Percentiles rank a stretch among this genome's conserved stretches.
Conservation (phyloP, 768 basidiomycete species). For the Chalciporus pseudorubinellus region DNA sequence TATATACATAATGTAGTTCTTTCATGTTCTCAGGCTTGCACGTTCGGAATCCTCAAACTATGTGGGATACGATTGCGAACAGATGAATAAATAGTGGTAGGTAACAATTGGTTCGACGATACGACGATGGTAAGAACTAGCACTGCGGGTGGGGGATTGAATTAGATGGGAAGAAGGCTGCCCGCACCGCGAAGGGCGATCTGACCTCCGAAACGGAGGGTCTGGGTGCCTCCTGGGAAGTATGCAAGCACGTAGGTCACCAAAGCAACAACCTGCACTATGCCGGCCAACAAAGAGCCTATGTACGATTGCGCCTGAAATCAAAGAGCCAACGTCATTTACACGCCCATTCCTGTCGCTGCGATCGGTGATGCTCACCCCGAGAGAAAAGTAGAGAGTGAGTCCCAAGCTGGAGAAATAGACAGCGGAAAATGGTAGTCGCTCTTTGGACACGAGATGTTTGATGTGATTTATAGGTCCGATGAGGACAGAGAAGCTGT, state of each 20-base stretch:
- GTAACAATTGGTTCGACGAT: background rate
- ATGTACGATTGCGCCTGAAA: slow-evolving; percentile 77
- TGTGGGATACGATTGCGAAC: slow-evolving; percentile 2
- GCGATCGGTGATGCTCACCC: slow-evolving; percentile 50
- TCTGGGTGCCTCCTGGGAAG: slow-evolving; percentile 88
- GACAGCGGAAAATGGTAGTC: slow-evolving; percentile 78
- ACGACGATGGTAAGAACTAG: background rate
- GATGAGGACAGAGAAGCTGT: slow-evolving; percentile 77
- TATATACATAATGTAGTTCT: background rate
- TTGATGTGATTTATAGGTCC: slow-evolving; percentile 92
- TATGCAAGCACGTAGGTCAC: slow-evolving; percentile 90
- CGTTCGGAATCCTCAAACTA: background rate
- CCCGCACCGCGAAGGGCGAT: slow-evolving; percentile 83
- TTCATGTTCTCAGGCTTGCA: background rate
- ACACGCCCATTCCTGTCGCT: background rate
- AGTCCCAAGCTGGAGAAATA: slow-evolving; percentile 83
- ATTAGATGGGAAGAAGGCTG: slow-evolving; percentile 74
- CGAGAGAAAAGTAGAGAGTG: slow-evolving; percentile 90
- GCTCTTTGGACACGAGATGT: slow-evolving; percentile 79
- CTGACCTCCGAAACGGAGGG: slow-evolving; percentile 75
- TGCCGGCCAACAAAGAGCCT: slow-evolving; percentile 79
- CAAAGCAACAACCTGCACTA: slow-evolving; percentile 83
- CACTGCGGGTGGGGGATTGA: background rate
- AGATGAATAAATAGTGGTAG: slow-evolving; percentile 3
- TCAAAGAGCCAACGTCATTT: background rate